Evolutionary conservation across 352 stramenopile genomes (phyloP).

Genomic region (Phytophthora pinifolia): DNA sequence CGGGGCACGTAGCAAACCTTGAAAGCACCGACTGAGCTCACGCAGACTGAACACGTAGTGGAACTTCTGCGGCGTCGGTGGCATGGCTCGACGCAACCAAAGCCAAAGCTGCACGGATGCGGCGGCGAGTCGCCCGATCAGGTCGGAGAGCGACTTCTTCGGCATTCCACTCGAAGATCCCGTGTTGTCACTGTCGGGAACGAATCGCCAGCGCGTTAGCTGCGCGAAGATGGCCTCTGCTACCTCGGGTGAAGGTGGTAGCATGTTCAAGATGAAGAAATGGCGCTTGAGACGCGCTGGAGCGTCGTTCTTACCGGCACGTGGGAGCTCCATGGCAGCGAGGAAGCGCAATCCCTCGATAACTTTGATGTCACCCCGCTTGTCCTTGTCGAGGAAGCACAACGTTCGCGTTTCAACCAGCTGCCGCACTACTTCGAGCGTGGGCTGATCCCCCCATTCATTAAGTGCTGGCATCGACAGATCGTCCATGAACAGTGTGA

Average conservation of each 20-base stretch:
- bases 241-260: constrained; percentile 67
- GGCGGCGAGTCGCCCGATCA: constrained; percentile 43
- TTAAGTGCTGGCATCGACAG: constrained; percentile 69
- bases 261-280: constrained; percentile 89
- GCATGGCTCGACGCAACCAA: constrained; percentile 67
- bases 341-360: constrained; percentile 74
- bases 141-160: constrained; percentile 44
- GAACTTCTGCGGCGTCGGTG: constrained; percentile 79
- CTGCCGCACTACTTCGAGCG: constrained; percentile 73
- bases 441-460: constrained; percentile 75
- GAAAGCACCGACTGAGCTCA: constrained; percentile 73
- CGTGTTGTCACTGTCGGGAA: constrained; percentile 22
- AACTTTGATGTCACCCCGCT: constrained; percentile 75
- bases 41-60: constrained; percentile 84
- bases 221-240: constrained; percentile 89
- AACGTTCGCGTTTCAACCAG: constrained; percentile 66
- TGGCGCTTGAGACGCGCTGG: constrained; percentile 89
- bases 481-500: constrained; percentile 85
- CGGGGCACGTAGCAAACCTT: constrained; percentile 71
- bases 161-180: constrained; percentile 8
- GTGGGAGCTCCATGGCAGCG: constrained; percentile 60
- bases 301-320: constrained; percentile 80
- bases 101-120: constrained; percentile 68
- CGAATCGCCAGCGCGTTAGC: constrained; percentile 65
- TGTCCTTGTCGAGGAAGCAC: constrained; percentile 86